Base-by-base conservation (phyloP, 495 filamentous ascomycete genomes). In the Penicillium ucsense region DNA sequence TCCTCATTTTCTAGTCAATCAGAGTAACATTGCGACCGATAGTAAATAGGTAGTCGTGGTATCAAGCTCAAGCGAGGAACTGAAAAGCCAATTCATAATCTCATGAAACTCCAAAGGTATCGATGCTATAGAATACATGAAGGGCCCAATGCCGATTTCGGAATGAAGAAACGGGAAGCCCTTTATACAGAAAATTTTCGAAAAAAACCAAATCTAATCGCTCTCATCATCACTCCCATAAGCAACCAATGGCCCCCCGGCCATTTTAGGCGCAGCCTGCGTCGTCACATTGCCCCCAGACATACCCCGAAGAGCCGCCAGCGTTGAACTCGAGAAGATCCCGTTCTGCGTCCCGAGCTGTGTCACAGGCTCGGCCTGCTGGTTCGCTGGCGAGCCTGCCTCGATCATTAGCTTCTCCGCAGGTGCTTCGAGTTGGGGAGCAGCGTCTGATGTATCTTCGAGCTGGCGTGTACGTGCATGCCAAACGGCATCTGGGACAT, bases 401-500 rank as follows among this genome's bases (percentile, higher is more conserved):
- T 75, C 76, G 36, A 79, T 57, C 61, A 76, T 62, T 30, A 66
- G 49, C n/a, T 52, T 55, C 41, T 71, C 63, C 45, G 68, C 62
- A 5, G 74, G 62, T 29, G 64, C 72, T 33, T 78, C 70, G 33
- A 75, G 62, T 38, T 67, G 67, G 7, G 20, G 20, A 20, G 52
- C 60, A 35, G 40, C 40, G 2, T 38, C 64, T n/a, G 63, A 60
- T 45, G 67, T 50, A 61, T 60, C 60, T 60, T 76, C 72, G 44
- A 77, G 58, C 47, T 72, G 66, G 48, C 67, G 72, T 8, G 70
- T 64, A 43, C 83, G 70, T 3, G 89, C 87, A 69, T 89, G 95
- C 77, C 90, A 95, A 12, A 97, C 84, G 56, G 94, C 86, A 65
- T 98, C 92, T 4, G 91, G 89, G 11, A 88, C 88, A 53, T 97